Evolutionary conservation across 495 filamentous ascomycete genomes (phyloP).

Genomic region (Talaromyces wortmannii): DNA sequence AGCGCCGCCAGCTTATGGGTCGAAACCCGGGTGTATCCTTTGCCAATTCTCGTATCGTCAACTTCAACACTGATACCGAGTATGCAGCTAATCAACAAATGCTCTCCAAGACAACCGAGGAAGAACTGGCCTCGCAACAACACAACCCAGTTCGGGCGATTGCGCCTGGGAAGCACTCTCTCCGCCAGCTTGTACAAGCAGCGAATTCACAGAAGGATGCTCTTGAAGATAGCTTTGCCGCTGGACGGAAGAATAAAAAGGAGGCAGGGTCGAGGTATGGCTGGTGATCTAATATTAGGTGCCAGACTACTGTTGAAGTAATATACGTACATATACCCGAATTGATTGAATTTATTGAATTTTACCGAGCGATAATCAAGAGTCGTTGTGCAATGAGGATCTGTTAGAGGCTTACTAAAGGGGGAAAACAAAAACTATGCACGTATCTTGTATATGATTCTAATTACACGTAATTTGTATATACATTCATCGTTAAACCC

Average conservation of each 20-base stretch:
- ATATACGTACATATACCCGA: no score
- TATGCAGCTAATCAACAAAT: conserved; percentile 71
- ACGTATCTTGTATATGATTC: no score
- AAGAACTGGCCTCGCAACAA: conserved; percentile 54
- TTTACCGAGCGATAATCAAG: no score
- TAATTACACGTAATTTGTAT: no score
- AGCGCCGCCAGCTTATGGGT: conserved; percentile 77
- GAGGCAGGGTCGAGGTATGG: conserved; percentile 81
- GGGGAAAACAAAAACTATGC: no score
- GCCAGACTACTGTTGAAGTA: no score
- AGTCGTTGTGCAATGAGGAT: no score
- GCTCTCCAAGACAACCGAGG: conserved; percentile 12
- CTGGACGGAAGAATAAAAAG: conserved; percentile 62
- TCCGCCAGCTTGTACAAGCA: conserved; percentile 80
- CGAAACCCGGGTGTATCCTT: conserved; percentile 35
- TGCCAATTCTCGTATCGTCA: conserved; percentile 47
- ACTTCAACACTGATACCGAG: conserved; percentile 81
- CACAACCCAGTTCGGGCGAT: conserved; percentile 81
- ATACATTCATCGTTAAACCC: no score
- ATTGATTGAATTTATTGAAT: no score
- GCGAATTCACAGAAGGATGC: conserved; percentile 73
- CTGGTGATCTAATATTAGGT: conserved; percentile 42
- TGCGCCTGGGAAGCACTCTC: conserved; percentile 79
- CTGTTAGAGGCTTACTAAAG: no score
- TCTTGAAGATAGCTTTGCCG: conserved; percentile 82